Evolutionary conservation across 257 asterid genomes (phyloP), one percentile per base, ranked within the genome.

Genomic region (Fraxinus pennsylvanica): DNA sequence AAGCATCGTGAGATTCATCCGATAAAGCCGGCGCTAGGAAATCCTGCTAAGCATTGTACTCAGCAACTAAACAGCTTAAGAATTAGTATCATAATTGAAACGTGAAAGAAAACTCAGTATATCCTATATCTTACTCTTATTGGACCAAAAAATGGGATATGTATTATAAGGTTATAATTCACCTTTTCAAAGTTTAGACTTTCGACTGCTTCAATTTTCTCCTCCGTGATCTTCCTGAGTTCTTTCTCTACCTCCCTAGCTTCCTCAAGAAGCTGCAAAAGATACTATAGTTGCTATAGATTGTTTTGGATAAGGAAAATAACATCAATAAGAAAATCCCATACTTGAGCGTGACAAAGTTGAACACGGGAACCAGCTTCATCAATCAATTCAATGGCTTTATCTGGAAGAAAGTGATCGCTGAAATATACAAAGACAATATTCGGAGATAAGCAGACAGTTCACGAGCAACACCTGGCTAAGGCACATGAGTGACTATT

Each of bases 311-410:
- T 47, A 36, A 50, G 19, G 57, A 77, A 17, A 57, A 59, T 12
- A 77, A 47, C 30, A 68, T 19, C 33, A 65, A 9, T 54, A 27
- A 80, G 84, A 66, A 84, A 80, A 73, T 39, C 41, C 66, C 76
- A 61, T 71, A 91, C 99, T 94, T 95, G 98, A 3, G 99, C 98
- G 84, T 91, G 99, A 70, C 93, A 97, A 82, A 95, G 98, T 83
- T 98, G 85, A 82, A 95, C 99, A 74, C 97, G 92, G 54, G 99
- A 95, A 78, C 99, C 98, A 80, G 99, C 99, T 84, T 95, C 99
- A 86, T 95, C 99, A 57, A 95, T 81, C 96, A 95, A 88, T 88
- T 95, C 99, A 73, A 95, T 95, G 45, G 99, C 99, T 86, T 95
- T 95, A 74, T 95, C 99, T 41, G 99, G 99, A 86, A 95, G 86